A percentile compares a stretch with the other conserved stretches of the same genome.
phyloP scores from a whole-genome alignment of 768 basidiomycete species.

The Boletus tomentosulus region DNA sequence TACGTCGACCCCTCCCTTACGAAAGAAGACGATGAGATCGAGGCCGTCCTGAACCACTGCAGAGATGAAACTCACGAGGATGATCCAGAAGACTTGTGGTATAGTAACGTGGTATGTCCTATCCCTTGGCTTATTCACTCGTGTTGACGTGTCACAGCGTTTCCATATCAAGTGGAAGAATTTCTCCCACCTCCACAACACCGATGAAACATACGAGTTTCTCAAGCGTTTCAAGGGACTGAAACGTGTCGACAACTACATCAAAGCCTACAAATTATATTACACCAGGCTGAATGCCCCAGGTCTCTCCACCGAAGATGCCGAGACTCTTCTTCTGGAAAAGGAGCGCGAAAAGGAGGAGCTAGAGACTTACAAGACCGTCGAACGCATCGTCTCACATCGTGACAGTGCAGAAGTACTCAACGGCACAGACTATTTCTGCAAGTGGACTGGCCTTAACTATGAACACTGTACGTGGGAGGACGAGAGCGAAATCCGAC shows the following conservation, averaged over 20 bases:
- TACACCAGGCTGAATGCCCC: constrained; percentile 61
- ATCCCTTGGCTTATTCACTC: not conserved
- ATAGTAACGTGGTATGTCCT: constrained; percentile 72
- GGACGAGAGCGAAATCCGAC: constrained; percentile 69
- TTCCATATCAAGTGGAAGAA: constrained; percentile 99
- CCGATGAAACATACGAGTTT: constrained; percentile 97
- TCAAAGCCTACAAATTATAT: constrained; percentile 82
- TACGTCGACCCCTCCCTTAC: constrained; percentile 51
- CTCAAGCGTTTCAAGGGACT: constrained; percentile 92
- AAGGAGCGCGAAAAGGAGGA: constrained; percentile 90
- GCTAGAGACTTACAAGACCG: constrained; percentile 83
- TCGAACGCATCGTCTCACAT: constrained; percentile 85
- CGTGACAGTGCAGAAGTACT: constrained; percentile 52
- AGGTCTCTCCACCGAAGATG: constrained; percentile 77
- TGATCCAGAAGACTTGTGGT: constrained; percentile 80
- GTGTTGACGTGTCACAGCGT: constrained; percentile 50
- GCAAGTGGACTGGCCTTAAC: constrained; percentile 93
- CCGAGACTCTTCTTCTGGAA: constrained; percentile 84
- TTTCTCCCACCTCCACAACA: constrained; percentile 97
- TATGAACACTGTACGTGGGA: constrained; percentile 99
- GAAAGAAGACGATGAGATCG: constrained; percentile 82
- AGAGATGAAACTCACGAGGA: constrained; percentile 78
- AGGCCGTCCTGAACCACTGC: constrained; percentile 82
- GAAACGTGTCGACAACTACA: constrained; percentile 98
- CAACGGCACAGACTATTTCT: constrained; percentile 77